Base-by-base conservation (phyloP, 768 basidiomycete genomes). In the Sporobolomyces phaffii region DNA sequence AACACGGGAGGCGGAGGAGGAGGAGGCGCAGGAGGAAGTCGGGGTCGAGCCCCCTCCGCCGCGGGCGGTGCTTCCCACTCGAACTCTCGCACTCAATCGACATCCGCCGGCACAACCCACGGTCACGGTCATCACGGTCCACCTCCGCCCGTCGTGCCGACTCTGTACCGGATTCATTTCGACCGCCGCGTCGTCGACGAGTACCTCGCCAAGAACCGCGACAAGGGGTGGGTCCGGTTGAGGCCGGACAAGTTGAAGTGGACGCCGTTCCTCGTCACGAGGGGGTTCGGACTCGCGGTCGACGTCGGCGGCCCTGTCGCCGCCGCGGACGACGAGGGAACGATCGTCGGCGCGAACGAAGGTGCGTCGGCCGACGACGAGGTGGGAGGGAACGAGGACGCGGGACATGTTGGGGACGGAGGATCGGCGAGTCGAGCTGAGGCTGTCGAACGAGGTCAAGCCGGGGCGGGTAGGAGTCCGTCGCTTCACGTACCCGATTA, bases 211-310 rank as follows among this genome's bases (percentile, higher is more conserved):
- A 82, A 81, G 60, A 89, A 89, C 85, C 86, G 87, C 68, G 47
- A 56, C 45, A 96, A 92, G 78, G 88, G 87, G 7, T 88, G 91
- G 73, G 74, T 91, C 65, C 83, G 78, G 50, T 73, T 81, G 63
- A 84, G 83, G 71, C 86, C 91, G 2, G 91, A 94, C 74, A 85
- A 85, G 77, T 81, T 98, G 67, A 91, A 90, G 75, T 99, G 94
- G 89, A 93, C 87, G 68, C 94, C 94, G 31, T 98, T 94, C 78
- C 79, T 96, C 43, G 78, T 91, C 26, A 71, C 71, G 26, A 40
- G 68, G 29, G 71, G 63, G 26, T 64, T 57, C 10, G 70, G 65
- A 8, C 31, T 67, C 24, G 43, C 13, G 3, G 53, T 41, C 9
- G 62, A 71, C 3, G 64, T 67, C 2, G 64, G 72, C 8, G 57